phyloP scores from a whole-genome alignment of 2,329 filamentous ascomycete genomes.

The Fusarium subtropicale region DNA sequence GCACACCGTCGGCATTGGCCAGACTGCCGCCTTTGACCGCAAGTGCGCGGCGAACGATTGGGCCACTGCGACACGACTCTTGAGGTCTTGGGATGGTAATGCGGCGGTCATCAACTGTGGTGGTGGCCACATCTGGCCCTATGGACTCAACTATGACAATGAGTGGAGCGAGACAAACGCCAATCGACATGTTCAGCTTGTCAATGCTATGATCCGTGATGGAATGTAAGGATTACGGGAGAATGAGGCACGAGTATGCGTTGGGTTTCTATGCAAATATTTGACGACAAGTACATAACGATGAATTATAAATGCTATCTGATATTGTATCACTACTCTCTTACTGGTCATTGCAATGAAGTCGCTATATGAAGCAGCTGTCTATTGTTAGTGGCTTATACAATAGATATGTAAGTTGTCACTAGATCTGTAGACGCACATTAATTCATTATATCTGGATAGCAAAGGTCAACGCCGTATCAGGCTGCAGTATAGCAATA shows the following conservation, averaged over 20 bases:
- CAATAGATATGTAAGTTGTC: background rate
- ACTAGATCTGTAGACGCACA: background rate
- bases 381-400: no score
- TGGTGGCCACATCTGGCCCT: conserved; percentile 56
- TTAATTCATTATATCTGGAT: no score
- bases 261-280: background rate
- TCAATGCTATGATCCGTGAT: conserved; percentile 60
- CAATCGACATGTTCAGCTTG: conserved; percentile 56
- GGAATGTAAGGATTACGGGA: conserved; percentile 40
- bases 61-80: conserved; percentile 55
- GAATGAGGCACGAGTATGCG: background rate
- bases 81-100: conserved; percentile 56
- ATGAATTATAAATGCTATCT: background rate
- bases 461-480: no score
- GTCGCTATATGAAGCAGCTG: background rate
- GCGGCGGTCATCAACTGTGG: conserved; percentile 55
- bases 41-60: conserved; percentile 56
- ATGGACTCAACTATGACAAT: conserved; percentile 57
- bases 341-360: background rate
- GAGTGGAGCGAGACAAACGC: conserved; percentile 60
- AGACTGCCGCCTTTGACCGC: conserved; percentile 55
- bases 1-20: conserved; percentile 61
- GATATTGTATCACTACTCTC: no score
- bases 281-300: background rate
- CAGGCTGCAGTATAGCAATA: background rate